A percentile compares a stretch with the other conserved stretches of the same genome.
phyloP scores from a whole-genome alignment of 2,329 filamentous ascomycete species.

The Hypoxylon sp. region DNA sequence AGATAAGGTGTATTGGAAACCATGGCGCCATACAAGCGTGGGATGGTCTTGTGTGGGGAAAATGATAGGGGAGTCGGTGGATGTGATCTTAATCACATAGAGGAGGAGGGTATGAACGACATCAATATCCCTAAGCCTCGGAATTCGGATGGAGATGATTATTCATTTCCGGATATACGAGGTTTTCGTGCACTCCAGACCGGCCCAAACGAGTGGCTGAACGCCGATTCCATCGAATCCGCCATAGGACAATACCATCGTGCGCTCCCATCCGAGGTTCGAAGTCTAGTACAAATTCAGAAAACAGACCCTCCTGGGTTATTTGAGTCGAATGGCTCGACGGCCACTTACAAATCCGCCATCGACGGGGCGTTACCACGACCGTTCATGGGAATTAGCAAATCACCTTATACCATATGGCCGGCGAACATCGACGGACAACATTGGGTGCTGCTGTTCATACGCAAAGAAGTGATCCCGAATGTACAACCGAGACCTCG shows the following conservation, averaged over 20 bases:
- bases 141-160: no score
- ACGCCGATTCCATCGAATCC: constrained; percentile 34
- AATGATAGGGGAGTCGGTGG: neutral
- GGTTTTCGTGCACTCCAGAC: constrained; percentile 41
- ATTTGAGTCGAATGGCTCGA: no score
- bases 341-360: no score
- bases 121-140: constrained; percentile 11
- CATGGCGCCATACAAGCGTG: constrained; percentile 5
- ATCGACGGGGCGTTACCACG: neutral
- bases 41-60: constrained; percentile 21
- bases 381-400: constrained; percentile 15
- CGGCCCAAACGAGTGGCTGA: constrained; percentile 31
- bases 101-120: no score
- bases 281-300: constrained; percentile 29
- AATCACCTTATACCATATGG: constrained; percentile 40
- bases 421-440: constrained; percentile 28
- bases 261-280: constrained; percentile 13
- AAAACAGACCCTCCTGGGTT: neutral
- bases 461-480: constrained; percentile 31
- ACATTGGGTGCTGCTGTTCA: constrained; percentile 42
- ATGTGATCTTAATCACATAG: constrained; percentile 25
- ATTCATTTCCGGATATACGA: constrained; percentile 36
- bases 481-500: neutral
- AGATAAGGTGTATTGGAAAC: neutral
- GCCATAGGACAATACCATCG: constrained; percentile 17